Evolutionary conservation across 192 early-diverging fungal genomes (phyloP).

Genomic region (Coemansia aciculifera): DNA sequence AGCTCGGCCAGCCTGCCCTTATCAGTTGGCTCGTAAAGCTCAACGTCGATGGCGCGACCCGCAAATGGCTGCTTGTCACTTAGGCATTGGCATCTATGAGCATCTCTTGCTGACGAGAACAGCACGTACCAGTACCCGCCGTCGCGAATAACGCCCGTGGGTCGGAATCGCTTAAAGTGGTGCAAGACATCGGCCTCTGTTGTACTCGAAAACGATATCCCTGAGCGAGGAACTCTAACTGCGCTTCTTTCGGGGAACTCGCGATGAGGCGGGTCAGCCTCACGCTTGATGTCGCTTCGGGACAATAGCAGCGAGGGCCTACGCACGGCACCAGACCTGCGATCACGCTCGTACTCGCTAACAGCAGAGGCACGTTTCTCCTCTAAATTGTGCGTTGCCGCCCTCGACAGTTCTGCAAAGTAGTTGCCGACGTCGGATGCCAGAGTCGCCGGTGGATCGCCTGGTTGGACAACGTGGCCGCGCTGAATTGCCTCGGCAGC

Average conservation of each 20-base stretch:
- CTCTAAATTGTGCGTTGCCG: slow-evolving; percentile 1
- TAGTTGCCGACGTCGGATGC: slow-evolving; percentile 28
- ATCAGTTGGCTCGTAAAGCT: slow-evolving; percentile 38
- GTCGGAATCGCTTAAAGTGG: slow-evolving; percentile 47
- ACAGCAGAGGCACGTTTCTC: slow-evolving; percentile 1
- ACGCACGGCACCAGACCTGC: background rate
- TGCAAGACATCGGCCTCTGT: slow-evolving; percentile 29
- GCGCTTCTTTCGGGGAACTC: slow-evolving; percentile 10
- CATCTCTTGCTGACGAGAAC: slow-evolving; percentile 47
- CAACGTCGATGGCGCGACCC: slow-evolving; percentile 45
- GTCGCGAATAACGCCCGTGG: slow-evolving; percentile 29
- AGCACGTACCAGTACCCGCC: slow-evolving; percentile 52
- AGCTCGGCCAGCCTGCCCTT: slow-evolving; percentile 19
- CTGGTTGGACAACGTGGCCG: slow-evolving; percentile 23
- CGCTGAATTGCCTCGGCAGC: slow-evolving; percentile 34
- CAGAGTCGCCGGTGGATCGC: slow-evolving; percentile 31
- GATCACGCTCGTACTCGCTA: slow-evolving; percentile 1
- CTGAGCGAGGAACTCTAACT: slow-evolving; percentile 44
- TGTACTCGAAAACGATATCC: slow-evolving; percentile 48
- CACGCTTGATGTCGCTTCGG: background rate
- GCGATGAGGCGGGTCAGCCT: background rate
- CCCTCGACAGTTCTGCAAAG: slow-evolving; percentile 21
- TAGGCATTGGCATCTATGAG: slow-evolving; percentile 48
- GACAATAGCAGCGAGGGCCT: background rate
- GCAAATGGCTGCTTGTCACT: slow-evolving; percentile 43